phyloP scores from a whole-genome alignment of 441 rosid species.

The Manihot esculenta region DNA sequence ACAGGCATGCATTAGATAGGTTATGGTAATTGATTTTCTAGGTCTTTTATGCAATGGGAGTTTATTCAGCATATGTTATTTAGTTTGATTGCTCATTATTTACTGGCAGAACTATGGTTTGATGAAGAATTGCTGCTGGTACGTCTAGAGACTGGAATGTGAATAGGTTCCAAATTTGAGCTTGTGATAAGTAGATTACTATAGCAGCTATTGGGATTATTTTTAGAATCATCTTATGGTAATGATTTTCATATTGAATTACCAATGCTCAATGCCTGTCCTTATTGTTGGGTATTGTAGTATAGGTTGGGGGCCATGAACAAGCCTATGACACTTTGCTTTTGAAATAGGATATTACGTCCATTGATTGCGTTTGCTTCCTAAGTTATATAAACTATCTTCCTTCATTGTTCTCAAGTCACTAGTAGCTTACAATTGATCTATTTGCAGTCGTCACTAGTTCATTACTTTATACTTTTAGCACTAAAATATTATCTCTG shows the following conservation, averaged over 20 bases:
- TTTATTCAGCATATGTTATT: neutral
- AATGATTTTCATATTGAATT: no score
- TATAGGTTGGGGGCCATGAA: constrained; percentile 7
- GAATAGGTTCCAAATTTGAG: neutral
- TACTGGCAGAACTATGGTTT: neutral
- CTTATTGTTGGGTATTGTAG: neutral
- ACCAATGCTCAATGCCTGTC: neutral
- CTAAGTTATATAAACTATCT: neutral
- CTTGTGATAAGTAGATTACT: neutral
- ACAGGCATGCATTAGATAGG: neutral
- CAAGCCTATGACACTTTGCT: neutral
- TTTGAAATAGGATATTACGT: neutral
- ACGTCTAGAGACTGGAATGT: neutral
- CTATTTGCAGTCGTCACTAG: neutral
- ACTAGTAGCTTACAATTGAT: neutral
- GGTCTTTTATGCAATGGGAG: neutral
- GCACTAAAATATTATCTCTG: neutral
- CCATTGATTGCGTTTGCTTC: neutral
- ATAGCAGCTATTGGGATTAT: neutral
- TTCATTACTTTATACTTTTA: neutral
- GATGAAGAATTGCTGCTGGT: neutral
- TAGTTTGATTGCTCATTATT: neutral
- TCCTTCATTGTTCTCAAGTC: neutral
- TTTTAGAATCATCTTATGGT: neutral
- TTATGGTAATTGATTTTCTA: neutral